Percentiles rank a stretch among this genome's conserved stretches.
phyloP scores from a whole-genome alignment of 352 stramenopile genomes.

The Pythium brassicae region DNA sequence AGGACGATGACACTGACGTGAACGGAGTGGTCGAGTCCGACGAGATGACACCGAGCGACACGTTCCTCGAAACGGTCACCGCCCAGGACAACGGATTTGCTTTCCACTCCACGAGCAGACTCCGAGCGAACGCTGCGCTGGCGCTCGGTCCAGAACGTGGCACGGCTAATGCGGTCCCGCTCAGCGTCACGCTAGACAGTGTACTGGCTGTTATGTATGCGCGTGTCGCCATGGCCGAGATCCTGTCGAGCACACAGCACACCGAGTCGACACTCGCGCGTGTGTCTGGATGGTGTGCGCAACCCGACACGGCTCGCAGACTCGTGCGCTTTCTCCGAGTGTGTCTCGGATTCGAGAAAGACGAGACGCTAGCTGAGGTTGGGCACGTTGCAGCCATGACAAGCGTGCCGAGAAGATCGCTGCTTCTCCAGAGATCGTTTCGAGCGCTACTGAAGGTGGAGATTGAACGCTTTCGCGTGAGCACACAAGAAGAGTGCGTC shows the following conservation, averaged over 20 bases:
- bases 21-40: neutral
- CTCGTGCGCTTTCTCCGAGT: constrained; percentile 24
- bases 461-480: neutral
- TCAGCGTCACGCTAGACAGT: constrained; percentile 24
- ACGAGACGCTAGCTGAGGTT: constrained; percentile 10
- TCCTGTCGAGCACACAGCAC: constrained; percentile 12
- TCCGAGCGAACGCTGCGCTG: neutral
- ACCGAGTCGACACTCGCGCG: constrained; percentile 10
- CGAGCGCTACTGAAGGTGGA: constrained; percentile 6
- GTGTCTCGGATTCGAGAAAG: constrained; percentile 19
- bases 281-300: constrained; percentile 17
- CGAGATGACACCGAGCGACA: neutral
- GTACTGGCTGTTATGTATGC: constrained; percentile 27
- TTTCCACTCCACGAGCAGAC: neutral
- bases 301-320: constrained; percentile 7
- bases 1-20: neutral
- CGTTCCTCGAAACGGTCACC: neutral
- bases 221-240: constrained; percentile 19
- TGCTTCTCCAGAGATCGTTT: neutral
- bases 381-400: neutral
- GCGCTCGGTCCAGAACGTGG: neutral
- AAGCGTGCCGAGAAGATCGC: neutral
- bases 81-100: neutral
- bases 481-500: neutral
- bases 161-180: constrained; percentile 20